Evolutionary conservation across 2,329 filamentous ascomycete genomes (phyloP).

Genomic region (Colletotrichum trifolii): DNA sequence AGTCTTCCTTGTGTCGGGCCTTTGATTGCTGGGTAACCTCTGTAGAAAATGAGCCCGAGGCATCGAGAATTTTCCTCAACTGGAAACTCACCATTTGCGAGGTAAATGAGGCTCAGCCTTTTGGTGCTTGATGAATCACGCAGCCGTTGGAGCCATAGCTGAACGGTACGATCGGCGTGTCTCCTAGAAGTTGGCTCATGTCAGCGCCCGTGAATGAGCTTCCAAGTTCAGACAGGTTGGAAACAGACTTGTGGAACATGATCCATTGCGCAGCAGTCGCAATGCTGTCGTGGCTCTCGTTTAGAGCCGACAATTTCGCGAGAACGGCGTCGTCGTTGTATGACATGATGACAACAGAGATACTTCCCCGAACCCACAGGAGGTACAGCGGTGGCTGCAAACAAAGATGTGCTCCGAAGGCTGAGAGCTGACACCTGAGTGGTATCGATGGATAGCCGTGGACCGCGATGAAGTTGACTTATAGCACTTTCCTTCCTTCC

Average conservation of each 20-base stretch:
- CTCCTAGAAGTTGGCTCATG: slow-evolving; percentile 65
- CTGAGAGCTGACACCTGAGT: too few relatives aligned
- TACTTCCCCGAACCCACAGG: slow-evolving; percentile 1
- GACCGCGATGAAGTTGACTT: slow-evolving; percentile 2
- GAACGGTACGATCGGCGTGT: slow-evolving; percentile 90
- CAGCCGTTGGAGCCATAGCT: slow-evolving; percentile 90
- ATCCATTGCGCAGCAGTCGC: slow-evolving; percentile 98
- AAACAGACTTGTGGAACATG: slow-evolving; percentile 81
- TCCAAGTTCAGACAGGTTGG: slow-evolving; percentile 5
- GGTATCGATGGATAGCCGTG: too few relatives aligned
- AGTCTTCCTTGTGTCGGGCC: slow-evolving; percentile 91
- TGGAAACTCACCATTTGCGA: slow-evolving; percentile 82
- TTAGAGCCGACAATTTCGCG: slow-evolving; percentile 93
- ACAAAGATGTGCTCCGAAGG: background rate
- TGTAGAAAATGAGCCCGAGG: slow-evolving; percentile 49
- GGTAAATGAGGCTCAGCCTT: slow-evolving; percentile 89
- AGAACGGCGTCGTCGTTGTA: slow-evolving; percentile 96
- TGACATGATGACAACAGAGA: slow-evolving; percentile 71
- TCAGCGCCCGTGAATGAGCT: slow-evolving; percentile 17
- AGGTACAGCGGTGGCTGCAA: slow-evolving; percentile 7
- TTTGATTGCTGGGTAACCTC: slow-evolving; percentile 98
- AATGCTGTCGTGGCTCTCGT: slow-evolving; percentile 98
- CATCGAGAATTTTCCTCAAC: background rate
- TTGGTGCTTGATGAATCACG: slow-evolving; percentile 89
- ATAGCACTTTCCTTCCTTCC: slow-evolving; percentile 2